Evolutionary conservation across 2,329 filamentous ascomycete species (phyloP).

Genomic region (Anisogramma anomala): DNA sequence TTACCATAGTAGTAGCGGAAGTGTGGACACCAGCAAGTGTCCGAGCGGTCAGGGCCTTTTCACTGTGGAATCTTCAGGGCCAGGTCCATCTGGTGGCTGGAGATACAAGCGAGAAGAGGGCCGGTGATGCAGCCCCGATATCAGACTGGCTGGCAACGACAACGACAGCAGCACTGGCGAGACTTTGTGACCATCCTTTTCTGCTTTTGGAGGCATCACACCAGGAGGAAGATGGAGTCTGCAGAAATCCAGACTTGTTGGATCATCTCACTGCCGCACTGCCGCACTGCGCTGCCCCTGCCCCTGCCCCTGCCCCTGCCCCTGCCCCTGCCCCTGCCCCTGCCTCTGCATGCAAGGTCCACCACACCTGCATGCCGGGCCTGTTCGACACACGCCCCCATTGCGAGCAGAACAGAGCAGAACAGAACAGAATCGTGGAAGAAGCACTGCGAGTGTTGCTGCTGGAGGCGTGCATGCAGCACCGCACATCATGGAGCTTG

Average conservation of each 20-base stretch:
- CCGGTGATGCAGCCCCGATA: slow-evolving; percentile 1
- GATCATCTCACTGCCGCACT: background rate
- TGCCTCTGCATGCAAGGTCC: no score
- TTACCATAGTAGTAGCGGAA: no score
- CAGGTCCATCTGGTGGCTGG: no score
- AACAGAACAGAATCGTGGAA: no score
- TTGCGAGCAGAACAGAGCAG: no score
- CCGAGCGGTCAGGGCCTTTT: no score
- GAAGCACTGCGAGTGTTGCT: no score
- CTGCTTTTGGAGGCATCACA: background rate
- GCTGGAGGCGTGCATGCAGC: slow-evolving; percentile 5
- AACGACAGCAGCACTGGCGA: background rate
- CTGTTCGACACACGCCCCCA: slow-evolving; percentile 8
- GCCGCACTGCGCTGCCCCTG: background rate
- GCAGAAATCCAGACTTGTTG: background rate
- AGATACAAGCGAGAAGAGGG: background rate
- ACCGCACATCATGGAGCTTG: no score
- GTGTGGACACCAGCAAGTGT: background rate
- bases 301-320: no score
- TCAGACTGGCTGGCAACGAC: background rate
- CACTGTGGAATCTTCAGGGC: no score
- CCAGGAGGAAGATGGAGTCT: background rate
- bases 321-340: no score
- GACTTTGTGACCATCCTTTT: background rate
- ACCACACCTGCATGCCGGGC: background rate